A percentile compares a stretch with the other conserved stretches of the same genome.
Conservation (phyloP, 179 eudicot genomes). For the Dionaea muscipula region DNA sequence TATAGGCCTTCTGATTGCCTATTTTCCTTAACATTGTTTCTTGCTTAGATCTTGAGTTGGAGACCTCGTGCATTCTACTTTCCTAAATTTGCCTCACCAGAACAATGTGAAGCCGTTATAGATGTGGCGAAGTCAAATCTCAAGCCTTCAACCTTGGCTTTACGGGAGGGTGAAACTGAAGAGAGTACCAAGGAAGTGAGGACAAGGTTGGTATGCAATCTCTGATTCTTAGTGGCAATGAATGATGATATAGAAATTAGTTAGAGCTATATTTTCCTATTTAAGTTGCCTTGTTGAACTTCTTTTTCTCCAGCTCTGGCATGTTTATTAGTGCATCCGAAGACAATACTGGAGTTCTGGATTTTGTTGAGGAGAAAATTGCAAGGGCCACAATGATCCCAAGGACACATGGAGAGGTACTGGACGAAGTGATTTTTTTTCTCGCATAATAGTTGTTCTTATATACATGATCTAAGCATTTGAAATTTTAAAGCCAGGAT, state of each 20-base stretch:
- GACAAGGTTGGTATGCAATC: conserved; percentile 48
- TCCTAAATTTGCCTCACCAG: conserved; percentile 74
- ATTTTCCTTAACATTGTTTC: neutral
- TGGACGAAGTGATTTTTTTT: conserved; percentile 1
- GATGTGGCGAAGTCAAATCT: conserved; percentile 49
- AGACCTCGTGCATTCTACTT: conserved; percentile 64
- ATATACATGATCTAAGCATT: too few relatives aligned
- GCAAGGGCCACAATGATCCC: conserved; percentile 92
- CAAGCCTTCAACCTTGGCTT: conserved; percentile 64
- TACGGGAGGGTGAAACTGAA: conserved; percentile 80
- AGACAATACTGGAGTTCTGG: conserved; percentile 80
- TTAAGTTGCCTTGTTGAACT: conserved; percentile 5
- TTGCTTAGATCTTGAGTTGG: conserved; percentile 80
- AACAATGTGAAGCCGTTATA: conserved; percentile 62
- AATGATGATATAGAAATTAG: neutral
- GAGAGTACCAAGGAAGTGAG: conserved; percentile 71
- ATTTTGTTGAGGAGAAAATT: conserved; percentile 70
- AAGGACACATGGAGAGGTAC: conserved; percentile 81
- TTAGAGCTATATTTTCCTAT: neutral
- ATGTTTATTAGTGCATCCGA: conserved; percentile 80
- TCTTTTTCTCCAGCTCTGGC: conserved; percentile 54
- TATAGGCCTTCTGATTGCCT: neutral
- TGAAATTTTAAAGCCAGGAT: too few relatives aligned
- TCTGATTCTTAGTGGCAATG: conserved; percentile 9
- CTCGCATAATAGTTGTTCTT: too few relatives aligned